Evolutionary conservation across 495 filamentous ascomycete species (phyloP), one percentile per base, ranked within the genome.

Genomic region (Trichocladium uniseriatum): DNA sequence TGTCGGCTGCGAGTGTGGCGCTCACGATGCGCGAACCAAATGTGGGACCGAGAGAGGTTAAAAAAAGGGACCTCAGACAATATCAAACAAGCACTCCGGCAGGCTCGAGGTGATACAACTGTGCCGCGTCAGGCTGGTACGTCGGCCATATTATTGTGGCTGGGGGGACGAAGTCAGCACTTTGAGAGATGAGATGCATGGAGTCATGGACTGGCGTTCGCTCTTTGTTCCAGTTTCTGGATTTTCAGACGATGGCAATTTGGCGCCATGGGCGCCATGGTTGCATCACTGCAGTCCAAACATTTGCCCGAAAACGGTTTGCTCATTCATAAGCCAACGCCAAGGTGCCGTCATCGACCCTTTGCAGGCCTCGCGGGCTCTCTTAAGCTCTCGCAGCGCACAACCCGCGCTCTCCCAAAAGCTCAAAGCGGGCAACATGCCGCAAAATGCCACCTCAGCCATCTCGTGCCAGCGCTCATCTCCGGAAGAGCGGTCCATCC

Each of bases 401-500:
- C 51, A 45, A 21, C 46, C 46, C 29, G 28, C 50, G 38, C 28
- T 29, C 34, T 47, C n/a, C n/a, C n/a, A n/a, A n/a, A n/a, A n/a
- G n/a, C n/a, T n/a, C 51, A 37, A 38, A 15, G 22, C 45, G 32
- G 39, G 43, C 39, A 40, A 35, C 39, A 43, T 38, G 35, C 42
- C 45, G 54, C 50, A 50, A 15, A 51, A 56, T 56, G 34, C 28
- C 29, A 53, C 41, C 46, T 48, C 40, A 18, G 28, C n/a, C n/a
- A n/a, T n/a, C n/a, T n/a, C n/a, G n/a, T n/a, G n/a, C n/a, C 45
- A 45, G 43, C 54, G 47, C 45, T 52, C 51, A 47, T 57, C 48
- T 58, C 47, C 60, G 60, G 55, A 62, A 54, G 31, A 50, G 37
- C 60, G 57, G 60, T 50, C 57, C 54, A 54, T 49, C 21, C 41